Evolutionary conservation across 352 stramenopile species (phyloP), one percentile per base, ranked within the genome.

Genomic region (Globisporangium spinosum): DNA sequence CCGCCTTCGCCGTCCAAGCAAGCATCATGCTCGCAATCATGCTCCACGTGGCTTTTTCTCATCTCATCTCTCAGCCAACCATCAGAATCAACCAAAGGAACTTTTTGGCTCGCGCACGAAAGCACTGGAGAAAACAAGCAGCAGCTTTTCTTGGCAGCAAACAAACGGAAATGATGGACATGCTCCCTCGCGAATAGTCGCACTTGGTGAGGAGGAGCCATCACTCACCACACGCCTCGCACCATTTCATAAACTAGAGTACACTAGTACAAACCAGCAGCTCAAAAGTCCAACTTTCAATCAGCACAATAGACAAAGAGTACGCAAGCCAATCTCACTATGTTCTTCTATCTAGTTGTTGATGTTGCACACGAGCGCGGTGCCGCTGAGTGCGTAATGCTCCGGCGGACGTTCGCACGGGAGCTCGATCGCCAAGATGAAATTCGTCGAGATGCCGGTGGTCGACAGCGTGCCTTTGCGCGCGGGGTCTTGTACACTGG

Each of bases 401-500:
- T 95, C 78, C 0, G 91, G 70, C 0, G 79, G 64, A 4, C 80
- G 73, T 38, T 95, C 79, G 40, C 85, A 93, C 2, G 89, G 82
- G 13, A 98, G 71, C 20, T 97, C 88, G 29, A 98, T 89, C 6
- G 92, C 78, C 7, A 98, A 71, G 29, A 98, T 87, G 65, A 97
- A 96, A 78, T 97, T 98, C 22, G 93, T 98, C 7, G 86, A 97
- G 69, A 94, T 97, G 35, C 94, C 94, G 0, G 92, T 98, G 1
- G 94, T 98, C 29, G 85, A 96, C 27, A 98, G 70, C 13, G 90
- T 94, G 10, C 94, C 94, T 68, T 96, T 95, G 8, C 94, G 74
- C 40, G 87, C 80, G 0, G 77, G 0, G 93, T 98, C 71, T 98
- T 98, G 82, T 98, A 98, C 20, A 97, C 78, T 6, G 94, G 94